Evolutionary conservation across 176 grass and related monocot genomes (phyloP).

Genomic region (Aechmea fasciata): DNA sequence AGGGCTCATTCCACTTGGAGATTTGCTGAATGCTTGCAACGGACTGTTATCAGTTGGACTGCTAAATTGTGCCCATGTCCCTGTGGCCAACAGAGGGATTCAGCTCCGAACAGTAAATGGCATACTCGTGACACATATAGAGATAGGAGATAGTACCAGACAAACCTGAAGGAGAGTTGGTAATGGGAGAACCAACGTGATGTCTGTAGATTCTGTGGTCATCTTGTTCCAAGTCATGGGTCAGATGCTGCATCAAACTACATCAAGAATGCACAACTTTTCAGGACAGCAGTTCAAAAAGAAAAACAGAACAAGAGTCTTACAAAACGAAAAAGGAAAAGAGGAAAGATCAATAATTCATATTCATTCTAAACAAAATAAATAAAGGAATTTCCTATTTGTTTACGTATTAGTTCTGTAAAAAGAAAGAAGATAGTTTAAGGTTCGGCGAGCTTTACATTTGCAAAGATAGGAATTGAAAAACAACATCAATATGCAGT

Average conservation of each 20-base stretch:
- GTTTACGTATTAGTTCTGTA: too few species aligned
- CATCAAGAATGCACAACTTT: conserved; percentile 25
- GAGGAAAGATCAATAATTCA: neutral
- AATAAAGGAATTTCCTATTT: too few species aligned
- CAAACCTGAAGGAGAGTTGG: conserved; percentile 87
- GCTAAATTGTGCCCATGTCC: conserved; percentile 64
- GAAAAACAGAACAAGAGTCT: neutral
- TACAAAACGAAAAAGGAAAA: neutral
- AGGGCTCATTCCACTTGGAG: conserved; percentile 66
- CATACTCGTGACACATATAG: neutral
- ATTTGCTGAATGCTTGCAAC: conserved; percentile 55
- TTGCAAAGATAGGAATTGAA: too few species aligned
- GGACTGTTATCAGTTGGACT: conserved; percentile 71
- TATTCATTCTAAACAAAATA: neutral
- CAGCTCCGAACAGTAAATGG: conserved; percentile 12
- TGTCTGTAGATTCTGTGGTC: conserved; percentile 55
- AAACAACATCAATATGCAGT: too few species aligned
- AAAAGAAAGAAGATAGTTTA: too few species aligned
- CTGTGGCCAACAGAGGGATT: conserved; percentile 26
- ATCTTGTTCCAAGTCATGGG: conserved; percentile 81
- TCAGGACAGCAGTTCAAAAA: neutral
- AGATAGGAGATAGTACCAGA: neutral
- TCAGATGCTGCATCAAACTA: conserved; percentile 81
- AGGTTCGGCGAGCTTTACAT: too few species aligned
- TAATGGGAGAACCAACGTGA: conserved; percentile 69